Base-by-base conservation (phyloP, 345 rosid genomes). In the Hypericum perforatum region DNA sequence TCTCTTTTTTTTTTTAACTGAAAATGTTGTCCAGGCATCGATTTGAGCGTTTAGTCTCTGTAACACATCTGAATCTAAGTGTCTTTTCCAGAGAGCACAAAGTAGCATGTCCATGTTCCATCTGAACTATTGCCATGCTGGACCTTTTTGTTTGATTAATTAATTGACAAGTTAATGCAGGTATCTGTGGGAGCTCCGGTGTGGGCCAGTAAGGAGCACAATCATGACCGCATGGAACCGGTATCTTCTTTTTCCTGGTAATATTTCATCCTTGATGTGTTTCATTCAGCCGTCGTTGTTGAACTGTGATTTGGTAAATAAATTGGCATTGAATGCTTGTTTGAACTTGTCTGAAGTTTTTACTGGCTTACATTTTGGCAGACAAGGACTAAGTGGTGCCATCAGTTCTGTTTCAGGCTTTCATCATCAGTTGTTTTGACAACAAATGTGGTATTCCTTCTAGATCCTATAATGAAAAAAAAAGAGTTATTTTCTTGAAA, bases 161-260 rank as follows among this genome's bases (percentile, higher is more conserved):
- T 75, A 53, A 61, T 58, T 43, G 32, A 16, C 46, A 46, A 62
- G 52, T 52, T 70, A 57, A 59, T 61, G 47, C 71, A 91, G 98
- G 84, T 70, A 55, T 80, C 56, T 42, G 64, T 73, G 69, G 61
- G 57, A 55, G 65, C 72, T 67, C 49, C 62, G 60, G 68, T 74
- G 45, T 65, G 69, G 70, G 74, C 70, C 29, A 54, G 64, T 54
- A 70, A 63, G 70, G 74, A 66, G 63, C 52, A 64, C 51, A 60
- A 51, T 38, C 65, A 62, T 62, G 77, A 71, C 69, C 67, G 69
- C 62, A 70, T 65, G 73, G 85, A 81, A 80, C 81, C 78, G 96
- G 98, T 86, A 84, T 73, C 74, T 61, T 75, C 85, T 78, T 75
- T 75, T 72, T 74, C 86, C 85, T 79, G 85, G 83, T 86, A 82